phyloP scores from a whole-genome alignment of 139 green algal genomes.

The Chlorella sp. region DNA sequence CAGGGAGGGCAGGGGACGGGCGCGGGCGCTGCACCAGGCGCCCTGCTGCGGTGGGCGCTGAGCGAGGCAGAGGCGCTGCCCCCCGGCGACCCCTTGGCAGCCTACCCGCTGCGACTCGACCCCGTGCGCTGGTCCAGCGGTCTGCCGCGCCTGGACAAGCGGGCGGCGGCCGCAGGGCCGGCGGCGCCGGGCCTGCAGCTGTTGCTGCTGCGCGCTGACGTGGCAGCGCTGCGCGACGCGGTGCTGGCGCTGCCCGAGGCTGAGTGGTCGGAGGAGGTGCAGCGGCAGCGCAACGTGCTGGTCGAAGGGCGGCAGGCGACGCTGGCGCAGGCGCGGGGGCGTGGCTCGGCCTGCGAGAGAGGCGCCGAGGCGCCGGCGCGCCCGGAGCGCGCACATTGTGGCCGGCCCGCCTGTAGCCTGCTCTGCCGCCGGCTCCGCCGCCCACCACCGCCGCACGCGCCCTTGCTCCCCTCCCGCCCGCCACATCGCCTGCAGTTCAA shows the following conservation, averaged over 20 bases:
- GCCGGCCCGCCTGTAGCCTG: no score
- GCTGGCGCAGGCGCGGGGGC: no score
- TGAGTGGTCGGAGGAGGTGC: constrained; percentile 27
- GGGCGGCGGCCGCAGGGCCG: not conserved
- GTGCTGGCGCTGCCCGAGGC: constrained; percentile 4
- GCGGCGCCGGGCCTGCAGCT: constrained; percentile 55
- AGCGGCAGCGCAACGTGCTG: constrained; percentile 51
- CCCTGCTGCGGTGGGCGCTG: not conserved
- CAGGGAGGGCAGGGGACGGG: not conserved
- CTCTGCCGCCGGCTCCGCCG: no score
- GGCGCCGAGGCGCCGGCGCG: no score
- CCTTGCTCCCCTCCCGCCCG: no score
- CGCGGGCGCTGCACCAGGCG: not conserved
- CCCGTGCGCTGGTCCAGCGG: constrained; percentile 53
- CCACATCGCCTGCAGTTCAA: constrained; percentile 74
- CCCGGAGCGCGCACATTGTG: no score
- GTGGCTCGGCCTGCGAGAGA: no score
- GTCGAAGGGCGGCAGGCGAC: constrained; percentile 53
- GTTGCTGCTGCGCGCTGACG: constrained; percentile 48
- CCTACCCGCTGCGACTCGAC: constrained; percentile 24
- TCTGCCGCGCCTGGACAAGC: constrained; percentile 52
- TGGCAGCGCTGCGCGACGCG: constrained; percentile 37
- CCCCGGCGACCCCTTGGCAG: constrained; percentile 3
- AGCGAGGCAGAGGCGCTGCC: not conserved
- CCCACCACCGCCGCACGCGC: no score